Conservation (phyloP, 2,329 filamentous ascomycete species). For the Blumeriella jaapii region DNA sequence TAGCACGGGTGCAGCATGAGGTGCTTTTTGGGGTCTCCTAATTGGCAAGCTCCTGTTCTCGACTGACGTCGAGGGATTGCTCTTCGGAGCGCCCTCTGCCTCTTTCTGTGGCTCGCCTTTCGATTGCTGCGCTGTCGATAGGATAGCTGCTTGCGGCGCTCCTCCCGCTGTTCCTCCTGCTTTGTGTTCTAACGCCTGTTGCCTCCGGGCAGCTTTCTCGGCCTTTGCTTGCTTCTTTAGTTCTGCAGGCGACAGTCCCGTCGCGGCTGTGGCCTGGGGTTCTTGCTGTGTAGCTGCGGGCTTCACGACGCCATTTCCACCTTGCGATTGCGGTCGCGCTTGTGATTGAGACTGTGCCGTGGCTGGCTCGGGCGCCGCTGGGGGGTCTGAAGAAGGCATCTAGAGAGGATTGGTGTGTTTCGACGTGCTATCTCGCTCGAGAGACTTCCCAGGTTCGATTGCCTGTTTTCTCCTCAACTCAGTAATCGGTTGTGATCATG, state of each 20-base stretch:
- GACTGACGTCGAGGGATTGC: constrained; percentile 23
- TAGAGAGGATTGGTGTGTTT: background rate
- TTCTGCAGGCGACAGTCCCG: constrained; percentile 46
- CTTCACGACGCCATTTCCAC: constrained; percentile 6
- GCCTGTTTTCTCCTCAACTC: background rate
- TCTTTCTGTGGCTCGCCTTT: constrained; percentile 23
- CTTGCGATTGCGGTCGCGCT: constrained; percentile 8
- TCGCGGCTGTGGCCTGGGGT: constrained; percentile 20
- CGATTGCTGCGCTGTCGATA: constrained; percentile 52
- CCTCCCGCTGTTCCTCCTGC: constrained; percentile 6
- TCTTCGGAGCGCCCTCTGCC: constrained; percentile 30
- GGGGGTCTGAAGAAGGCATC: constrained; percentile 17
- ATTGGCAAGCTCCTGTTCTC: constrained; percentile 19
- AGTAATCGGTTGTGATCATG: background rate
- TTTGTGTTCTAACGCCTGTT: constrained; percentile 48
- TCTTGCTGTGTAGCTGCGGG: constrained; percentile 6
- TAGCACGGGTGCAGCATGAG: constrained; percentile 32
- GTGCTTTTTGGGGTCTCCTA: constrained; percentile 19
- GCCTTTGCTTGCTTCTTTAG: constrained; percentile 83
- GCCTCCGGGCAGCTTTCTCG: constrained; percentile 80
- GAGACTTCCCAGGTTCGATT: background rate
- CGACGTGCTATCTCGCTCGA: too few relatives aligned
- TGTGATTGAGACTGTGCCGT: constrained; percentile 3
- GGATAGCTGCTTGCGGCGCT: background rate
- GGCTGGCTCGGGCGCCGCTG: constrained; percentile 7